Evolutionary conservation across 2,329 filamentous ascomycete species (phyloP).

Genomic region (Aspergillus novofumigatus): DNA sequence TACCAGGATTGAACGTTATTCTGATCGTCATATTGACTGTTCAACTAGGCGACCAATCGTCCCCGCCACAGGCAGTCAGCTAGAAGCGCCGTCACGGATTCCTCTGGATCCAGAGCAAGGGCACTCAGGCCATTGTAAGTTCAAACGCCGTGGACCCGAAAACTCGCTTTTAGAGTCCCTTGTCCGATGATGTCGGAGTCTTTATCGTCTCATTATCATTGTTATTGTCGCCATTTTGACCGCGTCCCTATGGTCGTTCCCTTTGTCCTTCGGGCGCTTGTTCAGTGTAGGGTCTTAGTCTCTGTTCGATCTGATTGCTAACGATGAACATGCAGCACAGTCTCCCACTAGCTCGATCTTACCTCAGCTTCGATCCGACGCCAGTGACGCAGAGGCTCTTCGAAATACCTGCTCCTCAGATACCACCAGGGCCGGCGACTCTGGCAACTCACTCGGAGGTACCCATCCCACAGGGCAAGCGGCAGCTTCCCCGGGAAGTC

Average conservation of each 20-base stretch:
- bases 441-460: not conserved
- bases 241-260: not conserved
- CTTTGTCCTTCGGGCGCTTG: not conserved
- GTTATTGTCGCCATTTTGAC: no score
- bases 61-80: not conserved
- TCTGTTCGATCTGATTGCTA: not conserved
- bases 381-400: not conserved
- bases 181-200: no score
- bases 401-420: not conserved
- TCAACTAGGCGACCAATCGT: not conserved
- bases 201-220: no score
- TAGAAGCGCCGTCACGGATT: not conserved
- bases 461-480: conserved; percentile 5
- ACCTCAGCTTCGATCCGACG: not conserved
- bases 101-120: not conserved
- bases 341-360: not conserved
- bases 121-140: not conserved
- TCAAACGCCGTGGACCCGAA: no score
- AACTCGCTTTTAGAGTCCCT: no score
- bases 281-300: not conserved
- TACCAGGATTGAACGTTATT: not conserved
- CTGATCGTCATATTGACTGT: not conserved
- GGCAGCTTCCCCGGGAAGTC: conserved; percentile 10
- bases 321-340: not conserved
- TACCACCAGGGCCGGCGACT: conserved; percentile 5